Conservation (phyloP, 2,329 filamentous ascomycete genomes). For the Ilyonectria mors-panacis region DNA sequence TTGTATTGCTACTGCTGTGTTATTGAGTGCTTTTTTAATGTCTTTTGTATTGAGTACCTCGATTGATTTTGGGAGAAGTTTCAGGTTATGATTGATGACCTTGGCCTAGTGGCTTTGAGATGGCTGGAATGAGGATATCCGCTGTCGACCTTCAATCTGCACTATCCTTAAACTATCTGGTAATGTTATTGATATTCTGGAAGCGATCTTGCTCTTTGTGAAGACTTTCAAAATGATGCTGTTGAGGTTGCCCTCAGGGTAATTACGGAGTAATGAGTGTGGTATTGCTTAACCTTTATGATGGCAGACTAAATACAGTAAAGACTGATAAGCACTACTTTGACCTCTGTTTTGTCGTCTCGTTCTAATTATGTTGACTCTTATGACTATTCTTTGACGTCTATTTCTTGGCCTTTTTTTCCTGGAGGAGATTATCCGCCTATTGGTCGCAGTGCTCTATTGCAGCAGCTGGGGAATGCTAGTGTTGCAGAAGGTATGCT, state of each 20-base stretch:
- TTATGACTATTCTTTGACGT: slow-evolving; percentile 5
- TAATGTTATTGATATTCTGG: neutral
- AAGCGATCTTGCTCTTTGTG: neutral
- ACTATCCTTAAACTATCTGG: neutral
- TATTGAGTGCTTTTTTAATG: too few relatives aligned
- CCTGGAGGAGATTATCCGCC: slow-evolving; percentile 24
- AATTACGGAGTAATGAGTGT: slow-evolving; percentile 15
- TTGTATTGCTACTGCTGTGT: too few relatives aligned
- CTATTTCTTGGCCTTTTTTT: slow-evolving; percentile 30
- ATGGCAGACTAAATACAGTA: too few relatives aligned
- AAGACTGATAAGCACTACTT: slow-evolving; percentile 20
- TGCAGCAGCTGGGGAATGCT: slow-evolving; percentile 19
- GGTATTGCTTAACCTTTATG: slow-evolving; percentile 25
- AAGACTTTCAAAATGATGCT: slow-evolving; percentile 16
- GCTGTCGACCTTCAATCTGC: neutral
- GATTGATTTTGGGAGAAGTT: too few relatives aligned
- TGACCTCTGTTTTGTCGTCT: neutral
- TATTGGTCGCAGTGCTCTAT: slow-evolving; percentile 22
- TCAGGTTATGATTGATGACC: neutral
- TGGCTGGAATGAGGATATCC: slow-evolving; percentile 7
- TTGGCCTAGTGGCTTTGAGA: neutral
- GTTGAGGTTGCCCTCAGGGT: slow-evolving; percentile 4
- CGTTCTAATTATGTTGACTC: neutral
- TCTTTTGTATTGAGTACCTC: too few relatives aligned
- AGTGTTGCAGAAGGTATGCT: slow-evolving; percentile 25